Evolutionary conservation across 768 basidiomycete genomes (phyloP).

Genomic region (Collybiopsis confluens): DNA sequence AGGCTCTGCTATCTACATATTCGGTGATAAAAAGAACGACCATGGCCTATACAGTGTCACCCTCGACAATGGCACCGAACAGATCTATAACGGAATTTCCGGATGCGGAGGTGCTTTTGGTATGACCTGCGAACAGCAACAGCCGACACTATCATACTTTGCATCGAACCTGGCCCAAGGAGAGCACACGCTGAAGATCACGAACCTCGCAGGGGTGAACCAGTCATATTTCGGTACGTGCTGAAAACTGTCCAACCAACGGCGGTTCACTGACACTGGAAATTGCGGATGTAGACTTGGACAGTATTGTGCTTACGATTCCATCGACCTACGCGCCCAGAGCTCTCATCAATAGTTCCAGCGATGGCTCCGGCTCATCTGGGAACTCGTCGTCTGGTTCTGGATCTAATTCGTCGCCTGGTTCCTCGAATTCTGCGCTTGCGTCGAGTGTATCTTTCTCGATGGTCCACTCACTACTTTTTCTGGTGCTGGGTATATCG

Average conservation of each 20-base stretch:
- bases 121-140: constrained; percentile 40
- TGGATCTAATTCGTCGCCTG: neutral
- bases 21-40: constrained; percentile 48
- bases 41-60: constrained; percentile 39
- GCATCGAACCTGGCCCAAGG: constrained; percentile 36
- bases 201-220: constrained; percentile 38
- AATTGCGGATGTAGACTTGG: too few species aligned
- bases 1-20: constrained; percentile 42
- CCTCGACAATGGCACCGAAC: constrained; percentile 31
- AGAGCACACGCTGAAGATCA: constrained; percentile 32
- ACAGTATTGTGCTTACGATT: constrained; percentile 39
- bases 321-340: constrained; percentile 38
- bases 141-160: constrained; percentile 38
- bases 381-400: constrained; percentile 1
- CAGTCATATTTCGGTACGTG: constrained; percentile 41
- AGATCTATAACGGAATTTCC: constrained; percentile 34
- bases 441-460: neutral
- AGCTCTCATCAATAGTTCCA: constrained; percentile 18
- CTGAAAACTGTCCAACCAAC: too few species aligned
- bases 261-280: too few species aligned
- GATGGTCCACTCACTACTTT: neutral
- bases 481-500: neutral
- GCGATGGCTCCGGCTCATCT: neutral
- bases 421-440: neutral
- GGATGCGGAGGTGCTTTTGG: constrained; percentile 45